Evolutionary conservation across 1,284 basidiomycete species (phyloP).

Genomic region (Volvariella surrecta): DNA sequence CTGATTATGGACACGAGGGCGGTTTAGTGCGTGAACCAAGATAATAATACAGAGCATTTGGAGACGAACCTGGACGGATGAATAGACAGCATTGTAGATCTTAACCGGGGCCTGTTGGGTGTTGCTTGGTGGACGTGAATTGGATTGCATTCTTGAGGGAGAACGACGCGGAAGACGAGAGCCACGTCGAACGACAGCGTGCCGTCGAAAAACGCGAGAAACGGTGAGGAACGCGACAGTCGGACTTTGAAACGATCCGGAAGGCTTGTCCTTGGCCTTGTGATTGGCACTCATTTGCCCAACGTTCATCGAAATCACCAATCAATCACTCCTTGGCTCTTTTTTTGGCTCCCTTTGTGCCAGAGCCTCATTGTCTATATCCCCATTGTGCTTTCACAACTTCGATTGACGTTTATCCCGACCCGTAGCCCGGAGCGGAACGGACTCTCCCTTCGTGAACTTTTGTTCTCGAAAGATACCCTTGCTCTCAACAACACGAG

Average conservation of each 20-base stretch:
- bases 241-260: slow-evolving; percentile 20
- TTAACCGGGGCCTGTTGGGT: slow-evolving; percentile 53
- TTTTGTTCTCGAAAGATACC: too few relatives aligned
- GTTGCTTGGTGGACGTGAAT: slow-evolving; percentile 27
- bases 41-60: slow-evolving; percentile 4
- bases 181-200: not conserved
- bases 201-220: slow-evolving; percentile 20
- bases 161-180: not conserved
- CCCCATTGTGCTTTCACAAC: too few relatives aligned
- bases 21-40: slow-evolving; percentile 13
- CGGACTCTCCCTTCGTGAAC: too few relatives aligned
- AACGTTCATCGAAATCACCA: too few relatives aligned
- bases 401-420: too few relatives aligned
- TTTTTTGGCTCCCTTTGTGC: too few relatives aligned
- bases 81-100: slow-evolving; percentile 86
- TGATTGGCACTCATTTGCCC: too few relatives aligned
- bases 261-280: too few relatives aligned
- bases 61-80: slow-evolving; percentile 65
- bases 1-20: slow-evolving; percentile 40
- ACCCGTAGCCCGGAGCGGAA: too few relatives aligned
- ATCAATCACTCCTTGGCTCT: too few relatives aligned
- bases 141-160: slow-evolving; percentile 29
- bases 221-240: slow-evolving; percentile 21
- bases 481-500: too few relatives aligned
- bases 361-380: too few relatives aligned